Evolutionary conservation across 345 rosid species (phyloP).

Genomic region (Eutrema yunnanense): DNA sequence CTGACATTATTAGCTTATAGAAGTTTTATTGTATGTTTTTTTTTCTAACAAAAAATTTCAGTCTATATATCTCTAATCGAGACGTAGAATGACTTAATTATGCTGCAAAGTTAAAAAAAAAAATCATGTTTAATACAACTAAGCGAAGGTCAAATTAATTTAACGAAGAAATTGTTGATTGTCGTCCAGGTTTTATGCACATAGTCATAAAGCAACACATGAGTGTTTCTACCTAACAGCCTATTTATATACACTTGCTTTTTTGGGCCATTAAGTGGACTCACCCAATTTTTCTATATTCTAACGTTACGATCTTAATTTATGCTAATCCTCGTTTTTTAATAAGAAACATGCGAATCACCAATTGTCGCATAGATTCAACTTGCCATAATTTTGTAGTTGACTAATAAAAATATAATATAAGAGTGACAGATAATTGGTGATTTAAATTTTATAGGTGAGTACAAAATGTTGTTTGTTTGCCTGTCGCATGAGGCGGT

Average conservation of each 20-base stretch:
- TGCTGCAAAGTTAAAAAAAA: neutral
- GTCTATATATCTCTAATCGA: neutral
- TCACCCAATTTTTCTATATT: constrained; percentile 18
- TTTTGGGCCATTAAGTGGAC: constrained; percentile 20
- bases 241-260: neutral
- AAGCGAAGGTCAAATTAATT: neutral
- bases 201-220: constrained; percentile 48
- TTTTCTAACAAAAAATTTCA: neutral
- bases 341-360: constrained; percentile 1
- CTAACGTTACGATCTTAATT: constrained; percentile 13
- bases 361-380: neutral
- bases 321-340: neutral
- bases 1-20: no score
- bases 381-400: constrained; percentile 3
- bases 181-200: constrained; percentile 58
- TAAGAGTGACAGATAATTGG: neutral
- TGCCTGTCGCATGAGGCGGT: no score
- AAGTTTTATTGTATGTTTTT: neutral
- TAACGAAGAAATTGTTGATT: neutral
- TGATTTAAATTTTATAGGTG: no score
- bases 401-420: neutral
- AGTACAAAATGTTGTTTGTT: no score
- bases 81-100: neutral
- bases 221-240: constrained; percentile 35
- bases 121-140: neutral